phyloP scores from a whole-genome alignment of 495 filamentous ascomycete genomes.

The Annulohypoxylon bovei region DNA sequence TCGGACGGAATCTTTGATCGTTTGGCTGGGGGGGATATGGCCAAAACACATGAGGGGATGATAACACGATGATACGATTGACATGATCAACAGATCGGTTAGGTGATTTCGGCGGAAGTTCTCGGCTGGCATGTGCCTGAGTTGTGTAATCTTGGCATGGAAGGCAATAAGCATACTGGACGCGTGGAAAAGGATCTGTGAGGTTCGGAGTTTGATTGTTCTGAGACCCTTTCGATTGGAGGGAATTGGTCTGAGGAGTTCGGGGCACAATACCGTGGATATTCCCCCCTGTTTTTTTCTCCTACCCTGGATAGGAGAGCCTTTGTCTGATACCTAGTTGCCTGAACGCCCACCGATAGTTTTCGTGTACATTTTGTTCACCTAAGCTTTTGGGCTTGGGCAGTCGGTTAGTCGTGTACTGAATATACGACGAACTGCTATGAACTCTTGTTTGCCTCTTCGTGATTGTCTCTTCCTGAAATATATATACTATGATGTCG shows the following conservation, averaged over 20 bases:
- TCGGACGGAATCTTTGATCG: conserved; percentile 6
- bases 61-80: conserved; percentile 37
- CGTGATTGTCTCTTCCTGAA: neutral
- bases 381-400: neutral
- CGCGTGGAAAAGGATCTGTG: conserved; percentile 21
- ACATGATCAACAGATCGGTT: conserved; percentile 25
- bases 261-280: neutral
- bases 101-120: conserved; percentile 4
- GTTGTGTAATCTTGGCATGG: conserved; percentile 23
- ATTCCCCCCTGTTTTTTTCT: neutral
- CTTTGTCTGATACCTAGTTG: neutral
- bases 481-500: too few relatives aligned
- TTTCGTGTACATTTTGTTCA: neutral
- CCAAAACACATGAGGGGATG: conserved; percentile 34
- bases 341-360: neutral
- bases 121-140: neutral
- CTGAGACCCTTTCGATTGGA: neutral
- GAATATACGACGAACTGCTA: neutral
- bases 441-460: neutral
- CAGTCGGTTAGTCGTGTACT: neutral
- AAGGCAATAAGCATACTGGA: conserved; percentile 14
- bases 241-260: neutral
- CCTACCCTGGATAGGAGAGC: neutral
- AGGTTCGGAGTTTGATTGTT: conserved; percentile 14
- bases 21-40: conserved; percentile 1